Conservation (phyloP, 139 green algal genomes). For the Tetraselmis striata region DNA sequence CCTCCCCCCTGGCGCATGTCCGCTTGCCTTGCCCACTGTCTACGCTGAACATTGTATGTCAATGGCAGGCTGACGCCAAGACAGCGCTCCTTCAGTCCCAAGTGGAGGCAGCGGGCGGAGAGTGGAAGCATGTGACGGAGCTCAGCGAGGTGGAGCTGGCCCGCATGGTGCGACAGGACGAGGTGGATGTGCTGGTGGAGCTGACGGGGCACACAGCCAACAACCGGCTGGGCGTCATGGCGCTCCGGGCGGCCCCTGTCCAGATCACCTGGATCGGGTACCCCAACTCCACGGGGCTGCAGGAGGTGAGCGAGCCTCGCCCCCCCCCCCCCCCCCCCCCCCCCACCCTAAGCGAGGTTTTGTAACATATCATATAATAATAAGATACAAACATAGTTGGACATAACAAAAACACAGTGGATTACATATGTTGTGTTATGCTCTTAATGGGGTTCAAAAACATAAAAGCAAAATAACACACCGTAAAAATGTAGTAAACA, state of each 20-base stretch:
- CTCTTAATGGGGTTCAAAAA: too few relatives aligned
- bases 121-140: constrained; percentile 44
- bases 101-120: constrained; percentile 19
- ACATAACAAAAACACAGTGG: too few relatives aligned
- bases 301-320: too few relatives aligned
- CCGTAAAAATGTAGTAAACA: too few relatives aligned
- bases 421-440: too few relatives aligned
- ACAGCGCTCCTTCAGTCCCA: constrained; percentile 54
- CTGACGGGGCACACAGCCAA: constrained; percentile 94
- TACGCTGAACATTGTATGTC: too few relatives aligned
- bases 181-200: constrained; percentile 93
- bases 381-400: too few relatives aligned
- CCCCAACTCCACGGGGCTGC: constrained; percentile 91
- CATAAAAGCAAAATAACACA: too few relatives aligned
- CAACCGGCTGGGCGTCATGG: constrained; percentile 86
- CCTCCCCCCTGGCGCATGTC: not conserved
- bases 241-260: constrained; percentile 74
- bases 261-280: constrained; percentile 98
- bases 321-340: too few relatives aligned
- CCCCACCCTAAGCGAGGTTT: too few relatives aligned
- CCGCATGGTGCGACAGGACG: constrained; percentile 54
- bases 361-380: too few relatives aligned
- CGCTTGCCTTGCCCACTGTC: too few relatives aligned
- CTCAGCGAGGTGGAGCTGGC: constrained; percentile 60
- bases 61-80: constrained; percentile 64